phyloP scores from a whole-genome alignment of 73 alveolate species.

The Tetrahymena malaccensis region DNA sequence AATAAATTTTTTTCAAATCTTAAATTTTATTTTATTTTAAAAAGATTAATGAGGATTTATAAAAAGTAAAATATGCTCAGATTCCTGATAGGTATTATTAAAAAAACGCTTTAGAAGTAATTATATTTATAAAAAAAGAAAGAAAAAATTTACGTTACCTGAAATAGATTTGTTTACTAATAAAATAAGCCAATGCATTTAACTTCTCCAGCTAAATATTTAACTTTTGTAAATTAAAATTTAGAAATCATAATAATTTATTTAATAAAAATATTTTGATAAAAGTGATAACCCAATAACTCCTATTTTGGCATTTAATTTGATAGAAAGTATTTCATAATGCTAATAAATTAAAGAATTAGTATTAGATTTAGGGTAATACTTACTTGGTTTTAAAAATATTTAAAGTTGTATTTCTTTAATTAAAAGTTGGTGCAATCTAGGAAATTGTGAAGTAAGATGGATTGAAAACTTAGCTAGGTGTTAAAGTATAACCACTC shows the following conservation, averaged over 20 bases:
- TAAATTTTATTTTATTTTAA: too few relatives aligned
- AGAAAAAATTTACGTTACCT: too few relatives aligned
- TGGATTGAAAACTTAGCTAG: not conserved
- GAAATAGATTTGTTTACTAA: not conserved
- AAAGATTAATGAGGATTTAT: not conserved
- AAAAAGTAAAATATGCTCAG: not conserved
- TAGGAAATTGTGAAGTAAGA: not conserved
- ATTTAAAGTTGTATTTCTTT: too few relatives aligned
- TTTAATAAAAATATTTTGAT: not conserved
- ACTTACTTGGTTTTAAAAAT: not conserved
- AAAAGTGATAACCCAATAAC: not conserved
- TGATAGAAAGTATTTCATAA: not conserved
- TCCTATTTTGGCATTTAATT: not conserved
- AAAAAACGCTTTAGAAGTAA: too few relatives aligned
- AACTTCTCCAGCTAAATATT: not conserved
- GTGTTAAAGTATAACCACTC: not conserved
- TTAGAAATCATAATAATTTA: not conserved
- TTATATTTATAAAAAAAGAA: not conserved
- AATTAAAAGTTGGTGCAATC: not conserved
- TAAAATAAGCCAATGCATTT: not conserved
- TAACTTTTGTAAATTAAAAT: not conserved
- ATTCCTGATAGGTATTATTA: not conserved
- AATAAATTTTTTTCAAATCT: too few relatives aligned
- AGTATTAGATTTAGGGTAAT: not conserved
- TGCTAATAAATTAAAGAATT: not conserved